Conservation (phyloP, 345 rosid genomes). For the Sapria himalayana region DNA sequence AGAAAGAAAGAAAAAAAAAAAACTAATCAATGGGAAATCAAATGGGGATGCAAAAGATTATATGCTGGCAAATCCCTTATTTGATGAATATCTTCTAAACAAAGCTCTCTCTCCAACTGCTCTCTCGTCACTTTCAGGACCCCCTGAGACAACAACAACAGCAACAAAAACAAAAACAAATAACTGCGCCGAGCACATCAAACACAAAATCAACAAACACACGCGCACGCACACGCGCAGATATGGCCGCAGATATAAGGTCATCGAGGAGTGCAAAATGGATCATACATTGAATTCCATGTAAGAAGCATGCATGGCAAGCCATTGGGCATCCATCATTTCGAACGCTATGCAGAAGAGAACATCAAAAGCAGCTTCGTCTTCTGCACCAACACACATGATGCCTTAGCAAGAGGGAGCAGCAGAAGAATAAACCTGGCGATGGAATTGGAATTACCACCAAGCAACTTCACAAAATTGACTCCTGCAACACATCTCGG, state of each 20-base stretch:
- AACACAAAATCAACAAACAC: neutral
- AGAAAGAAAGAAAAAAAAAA: too few relatives aligned
- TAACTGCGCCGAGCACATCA: neutral
- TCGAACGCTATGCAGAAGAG: conserved; percentile 82
- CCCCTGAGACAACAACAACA: conserved; percentile 29
- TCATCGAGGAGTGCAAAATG: conserved; percentile 8
- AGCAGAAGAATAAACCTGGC: too few relatives aligned
- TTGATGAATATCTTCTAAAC: conserved; percentile 54
- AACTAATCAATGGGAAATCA: too few relatives aligned
- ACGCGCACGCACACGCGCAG: neutral
- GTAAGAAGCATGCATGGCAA: conserved; percentile 93
- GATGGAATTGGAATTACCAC: conserved; percentile 33
- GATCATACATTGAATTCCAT: conserved; percentile 79
- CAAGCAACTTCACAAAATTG: conserved; percentile 63
- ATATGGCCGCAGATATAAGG: too few relatives aligned
- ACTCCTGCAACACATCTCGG: conserved; percentile 60
- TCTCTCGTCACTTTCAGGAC: conserved; percentile 58
- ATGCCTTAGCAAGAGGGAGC: too few relatives aligned
- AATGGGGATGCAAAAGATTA: conserved; percentile 58
- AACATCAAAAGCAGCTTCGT: conserved; percentile 83
- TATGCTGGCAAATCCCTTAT: conserved; percentile 77
- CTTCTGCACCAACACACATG: conserved; percentile 71
- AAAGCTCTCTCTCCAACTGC: conserved; percentile 73
- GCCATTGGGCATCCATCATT: conserved; percentile 99
- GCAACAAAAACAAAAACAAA: neutral